Evolutionary conservation across 352 stramenopile genomes (phyloP).

Genomic region (Pythium aristosporum): DNA sequence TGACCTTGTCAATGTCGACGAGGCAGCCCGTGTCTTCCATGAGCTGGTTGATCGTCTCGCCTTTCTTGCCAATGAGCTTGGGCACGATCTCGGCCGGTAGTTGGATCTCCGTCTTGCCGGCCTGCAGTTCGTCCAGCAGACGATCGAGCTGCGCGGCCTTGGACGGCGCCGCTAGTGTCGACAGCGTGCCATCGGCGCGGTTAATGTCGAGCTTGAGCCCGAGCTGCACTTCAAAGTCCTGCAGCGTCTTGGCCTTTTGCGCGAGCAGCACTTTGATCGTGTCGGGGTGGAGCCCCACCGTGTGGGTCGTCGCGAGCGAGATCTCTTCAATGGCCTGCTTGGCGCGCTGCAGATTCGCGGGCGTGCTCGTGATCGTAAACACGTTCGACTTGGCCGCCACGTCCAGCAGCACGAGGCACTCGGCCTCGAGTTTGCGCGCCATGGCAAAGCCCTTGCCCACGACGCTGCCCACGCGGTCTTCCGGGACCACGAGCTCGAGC

Average conservation of each 20-base stretch:
- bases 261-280: conserved; percentile 77
- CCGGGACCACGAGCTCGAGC: conserved; percentile 51
- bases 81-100: conserved; percentile 73
- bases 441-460: conserved; percentile 67
- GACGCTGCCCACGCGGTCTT: conserved; percentile 62
- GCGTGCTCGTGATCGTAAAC: conserved; percentile 55
- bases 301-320: conserved; percentile 57
- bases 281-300: conserved; percentile 74
- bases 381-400: conserved; percentile 56
- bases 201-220: conserved; percentile 73
- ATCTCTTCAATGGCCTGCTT: conserved; percentile 67
- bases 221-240: conserved; percentile 57
- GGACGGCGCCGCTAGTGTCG: conserved; percentile 46
- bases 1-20: conserved; percentile 79
- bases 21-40: conserved; percentile 78
- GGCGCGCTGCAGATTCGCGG: conserved; percentile 37
- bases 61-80: conserved; percentile 85
- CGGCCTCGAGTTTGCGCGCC: conserved; percentile 55
- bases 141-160: conserved; percentile 54
- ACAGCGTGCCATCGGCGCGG: conserved; percentile 64
- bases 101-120: conserved; percentile 54
- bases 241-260: conserved; percentile 71
- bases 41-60: conserved; percentile 80
- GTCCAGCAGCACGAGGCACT: conserved; percentile 61
- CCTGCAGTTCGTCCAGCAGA: conserved; percentile 53